Conservation (phyloP, 2,329 filamentous ascomycete genomes). For the Talaromyces sp. region DNA sequence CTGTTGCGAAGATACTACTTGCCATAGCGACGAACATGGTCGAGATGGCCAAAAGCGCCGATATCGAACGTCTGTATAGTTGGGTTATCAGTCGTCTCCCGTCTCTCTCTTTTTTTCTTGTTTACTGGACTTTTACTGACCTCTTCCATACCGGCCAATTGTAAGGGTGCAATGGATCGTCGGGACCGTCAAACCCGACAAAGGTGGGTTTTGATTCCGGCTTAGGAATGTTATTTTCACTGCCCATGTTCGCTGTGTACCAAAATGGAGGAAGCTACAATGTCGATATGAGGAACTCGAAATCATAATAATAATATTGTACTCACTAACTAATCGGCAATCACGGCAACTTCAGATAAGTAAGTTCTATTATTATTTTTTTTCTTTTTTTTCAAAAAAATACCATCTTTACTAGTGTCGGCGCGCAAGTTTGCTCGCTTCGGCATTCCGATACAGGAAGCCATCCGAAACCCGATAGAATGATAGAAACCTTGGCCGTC, state of each 20-base stretch:
- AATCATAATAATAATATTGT: not conserved
- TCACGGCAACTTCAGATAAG: not conserved
- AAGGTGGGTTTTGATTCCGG: not conserved
- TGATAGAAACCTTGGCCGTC: too few species aligned
- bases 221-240: not conserved
- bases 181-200: conserved; percentile 7
- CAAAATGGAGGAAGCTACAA: not conserved
- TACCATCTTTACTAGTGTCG: too few species aligned
- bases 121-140: not conserved
- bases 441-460: too few species aligned
- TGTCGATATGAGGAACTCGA: not conserved
- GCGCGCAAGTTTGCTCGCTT: too few species aligned
- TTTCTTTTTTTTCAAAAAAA: too few species aligned
- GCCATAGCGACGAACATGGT: conserved; percentile 8
- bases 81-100: not conserved
- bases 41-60: conserved; percentile 3
- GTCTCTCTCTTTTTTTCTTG: not conserved
- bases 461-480: too few species aligned
- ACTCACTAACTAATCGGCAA: not conserved
- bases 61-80: conserved; percentile 1
- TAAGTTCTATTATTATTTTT: too few species aligned
- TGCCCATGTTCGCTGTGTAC: not conserved
- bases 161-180: conserved; percentile 8
- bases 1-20: conserved; percentile 6
- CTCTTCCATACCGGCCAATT: conserved; percentile 5